Percentiles rank a stretch among this genome's conserved stretches.
These are phyloP conservation scores for Thuidium tamariscinum DNA, from an alignment of 225 moss, liverwort and hornwort species.

Conservation along the genomic window DNA sequence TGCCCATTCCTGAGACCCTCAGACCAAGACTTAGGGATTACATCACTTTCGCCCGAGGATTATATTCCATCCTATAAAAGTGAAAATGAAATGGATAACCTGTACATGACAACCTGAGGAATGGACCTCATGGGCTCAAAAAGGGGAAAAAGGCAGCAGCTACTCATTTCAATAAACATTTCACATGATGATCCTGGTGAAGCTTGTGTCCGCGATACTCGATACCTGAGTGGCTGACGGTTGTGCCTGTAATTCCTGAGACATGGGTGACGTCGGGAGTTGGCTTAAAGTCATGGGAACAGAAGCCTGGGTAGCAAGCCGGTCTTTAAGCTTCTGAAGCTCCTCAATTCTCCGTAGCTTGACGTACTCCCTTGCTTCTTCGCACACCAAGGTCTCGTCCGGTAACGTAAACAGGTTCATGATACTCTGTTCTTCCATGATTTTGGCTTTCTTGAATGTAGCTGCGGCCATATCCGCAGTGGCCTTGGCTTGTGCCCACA, in stretches of 20 bases:
- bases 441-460: conserved; percentile 27
- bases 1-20: conserved; percentile 36
- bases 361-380: conserved; percentile 36
- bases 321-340: conserved; percentile 35
- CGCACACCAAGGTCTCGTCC: conserved; percentile 29
- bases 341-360: conserved; percentile 31
- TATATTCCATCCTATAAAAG: conserved; percentile 51
- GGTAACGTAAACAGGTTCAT: conserved; percentile 37
- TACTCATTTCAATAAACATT: neutral
- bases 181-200: conserved; percentile 30
- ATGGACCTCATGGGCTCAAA: conserved; percentile 13
- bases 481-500: conserved; percentile 41
- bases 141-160: neutral
- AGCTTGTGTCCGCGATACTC: conserved; percentile 33
- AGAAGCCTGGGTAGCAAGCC: conserved; percentile 16
- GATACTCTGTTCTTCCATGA: conserved; percentile 40
- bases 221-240: conserved; percentile 33
- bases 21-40: conserved; percentile 39
- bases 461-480: conserved; percentile 47
- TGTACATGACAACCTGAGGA: conserved; percentile 25
- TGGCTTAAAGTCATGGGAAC: conserved; percentile 8
- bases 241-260: conserved; percentile 29
- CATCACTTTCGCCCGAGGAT: conserved; percentile 49
- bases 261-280: conserved; percentile 15
- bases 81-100: conserved; percentile 39